phyloP scores from a whole-genome alignment of 1,284 basidiomycete genomes.

The Rhodotorula sp. region DNA sequence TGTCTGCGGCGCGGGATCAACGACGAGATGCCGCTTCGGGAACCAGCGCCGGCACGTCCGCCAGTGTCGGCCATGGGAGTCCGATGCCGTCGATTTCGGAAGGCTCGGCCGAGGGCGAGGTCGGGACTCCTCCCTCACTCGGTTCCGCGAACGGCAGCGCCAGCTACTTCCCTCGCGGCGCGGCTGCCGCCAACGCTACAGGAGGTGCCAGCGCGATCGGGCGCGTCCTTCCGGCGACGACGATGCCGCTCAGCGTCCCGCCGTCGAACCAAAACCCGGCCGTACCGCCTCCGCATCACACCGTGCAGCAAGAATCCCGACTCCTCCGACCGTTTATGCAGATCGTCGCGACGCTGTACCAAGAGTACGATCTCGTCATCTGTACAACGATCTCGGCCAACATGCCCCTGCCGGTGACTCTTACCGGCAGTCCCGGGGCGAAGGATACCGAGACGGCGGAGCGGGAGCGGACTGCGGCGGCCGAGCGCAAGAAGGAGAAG shows the following conservation, averaged over 20 bases:
- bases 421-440: background rate
- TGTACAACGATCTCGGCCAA: slow-evolving; percentile 12
- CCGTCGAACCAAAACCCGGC: slow-evolving; percentile 8
- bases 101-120: background rate
- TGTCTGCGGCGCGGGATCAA: background rate
- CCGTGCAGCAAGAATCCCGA: background rate
- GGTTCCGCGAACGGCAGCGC: background rate
- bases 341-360: slow-evolving; percentile 15
- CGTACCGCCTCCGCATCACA: background rate
- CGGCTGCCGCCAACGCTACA: too few relatives aligned
- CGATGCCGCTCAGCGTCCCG: background rate
- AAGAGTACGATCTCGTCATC: slow-evolving; percentile 8
- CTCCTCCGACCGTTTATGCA: slow-evolving; percentile 8
- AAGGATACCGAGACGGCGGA: background rate
- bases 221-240: background rate
- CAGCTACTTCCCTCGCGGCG: background rate
- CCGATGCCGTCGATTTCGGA: background rate
- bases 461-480: background rate
- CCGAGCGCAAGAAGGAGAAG: background rate
- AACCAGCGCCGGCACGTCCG: too few relatives aligned
- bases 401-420: slow-evolving; percentile 9
- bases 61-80: background rate
- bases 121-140: too few relatives aligned
- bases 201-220: too few relatives aligned
- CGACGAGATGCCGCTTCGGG: background rate